Conservation (phyloP, 2,329 filamentous ascomycete species). For the Coleophoma cylindrospora region DNA sequence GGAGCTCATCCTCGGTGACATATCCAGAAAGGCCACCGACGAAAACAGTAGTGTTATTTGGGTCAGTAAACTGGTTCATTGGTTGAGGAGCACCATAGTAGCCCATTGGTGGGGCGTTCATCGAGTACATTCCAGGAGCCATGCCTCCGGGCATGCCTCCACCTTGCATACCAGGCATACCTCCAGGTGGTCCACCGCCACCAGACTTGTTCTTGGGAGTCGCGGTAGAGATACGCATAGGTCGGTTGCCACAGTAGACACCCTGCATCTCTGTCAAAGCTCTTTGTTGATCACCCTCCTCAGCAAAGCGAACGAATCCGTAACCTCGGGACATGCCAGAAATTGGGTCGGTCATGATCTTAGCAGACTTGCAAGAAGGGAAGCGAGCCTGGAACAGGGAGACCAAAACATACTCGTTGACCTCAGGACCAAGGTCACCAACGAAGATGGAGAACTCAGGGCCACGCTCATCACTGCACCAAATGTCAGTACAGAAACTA, state of each 20-base stretch:
- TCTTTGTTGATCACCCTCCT: constrained; percentile 93
- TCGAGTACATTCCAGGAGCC: constrained; percentile 56
- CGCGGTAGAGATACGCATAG: constrained; percentile 97
- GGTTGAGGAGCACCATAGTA: constrained; percentile 67
- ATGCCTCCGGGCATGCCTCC: constrained; percentile 35
- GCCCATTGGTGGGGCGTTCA: constrained; percentile 60
- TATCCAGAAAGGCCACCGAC: constrained; percentile 96
- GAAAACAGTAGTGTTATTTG: constrained; percentile 99
- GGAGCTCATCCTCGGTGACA: constrained; percentile 98
- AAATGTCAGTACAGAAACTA: constrained; percentile 10
- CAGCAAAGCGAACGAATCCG: constrained; percentile 94
- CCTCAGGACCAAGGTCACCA: constrained; percentile 93
- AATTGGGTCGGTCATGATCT: constrained; percentile 99
- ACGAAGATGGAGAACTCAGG: constrained; percentile 98
- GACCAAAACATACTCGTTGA: constrained; percentile 96
- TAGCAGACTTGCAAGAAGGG: constrained; percentile 96
- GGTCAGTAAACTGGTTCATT: constrained; percentile 99
- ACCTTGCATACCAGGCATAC: constrained; percentile 40
- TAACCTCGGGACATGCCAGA: constrained; percentile 97
- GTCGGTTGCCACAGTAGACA: constrained; percentile 96
- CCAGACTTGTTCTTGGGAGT: constrained; percentile 85
- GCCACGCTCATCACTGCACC: constrained; percentile 79
- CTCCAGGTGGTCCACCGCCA: constrained; percentile 46
- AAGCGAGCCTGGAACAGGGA: constrained; percentile 96
- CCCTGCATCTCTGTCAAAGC: constrained; percentile 98